A percentile compares a stretch with the other conserved stretches of the same genome.
These are phyloP conservation scores for Mycena haematopus DNA, from an alignment of 768 basidiomycete genomes.

Conservation along the genomic window DNA sequence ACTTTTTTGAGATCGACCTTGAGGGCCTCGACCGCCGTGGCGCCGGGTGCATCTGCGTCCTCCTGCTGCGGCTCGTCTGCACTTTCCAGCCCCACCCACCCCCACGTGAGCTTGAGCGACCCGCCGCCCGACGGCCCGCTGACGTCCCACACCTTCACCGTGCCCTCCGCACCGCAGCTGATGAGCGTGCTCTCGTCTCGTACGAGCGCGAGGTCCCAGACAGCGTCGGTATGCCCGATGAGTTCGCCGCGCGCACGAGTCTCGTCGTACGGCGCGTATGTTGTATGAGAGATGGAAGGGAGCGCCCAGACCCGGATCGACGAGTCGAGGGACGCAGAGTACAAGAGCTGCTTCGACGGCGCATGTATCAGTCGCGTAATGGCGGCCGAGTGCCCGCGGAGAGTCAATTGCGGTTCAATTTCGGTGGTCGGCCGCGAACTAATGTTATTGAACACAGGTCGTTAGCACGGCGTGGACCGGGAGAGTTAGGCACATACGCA, in stretches of 20 bases:
- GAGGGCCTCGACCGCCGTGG: slow-evolving; percentile 84
- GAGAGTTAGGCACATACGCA: slow-evolving; percentile 59
- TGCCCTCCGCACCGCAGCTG: slow-evolving; percentile 89
- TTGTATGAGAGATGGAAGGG: slow-evolving; percentile 77
- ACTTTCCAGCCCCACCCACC: slow-evolving; percentile 71
- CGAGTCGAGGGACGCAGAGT: slow-evolving; percentile 92
- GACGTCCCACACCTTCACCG: slow-evolving; percentile 94
- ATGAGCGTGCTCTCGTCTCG: slow-evolving; percentile 85
- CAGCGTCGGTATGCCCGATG: slow-evolving; percentile 92
- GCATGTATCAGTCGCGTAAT: slow-evolving; percentile 88
- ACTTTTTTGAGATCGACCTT: slow-evolving; percentile 85
- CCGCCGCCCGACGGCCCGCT: slow-evolving; percentile 68
- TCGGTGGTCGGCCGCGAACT: slow-evolving; percentile 81
- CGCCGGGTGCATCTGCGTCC: slow-evolving; percentile 63
- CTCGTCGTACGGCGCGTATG: slow-evolving; percentile 91
- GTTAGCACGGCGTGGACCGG: slow-evolving; percentile 14
- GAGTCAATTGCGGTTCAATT: slow-evolving; percentile 90
- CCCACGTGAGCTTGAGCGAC: slow-evolving; percentile 79
- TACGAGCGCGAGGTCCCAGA: slow-evolving; percentile 93
- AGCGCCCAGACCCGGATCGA: slow-evolving; percentile 92
- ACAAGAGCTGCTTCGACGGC: slow-evolving; percentile 76
- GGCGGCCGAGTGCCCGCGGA: slow-evolving; percentile 91
- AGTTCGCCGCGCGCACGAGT: slow-evolving; percentile 78
- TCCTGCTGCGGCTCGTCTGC: slow-evolving; percentile 52
- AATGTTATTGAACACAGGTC: slow-evolving; percentile 20